These are phyloP conservation scores for Tricholomella constricta DNA, from an alignment of 768 basidiomycete genomes.

Conservation along the genomic window DNA sequence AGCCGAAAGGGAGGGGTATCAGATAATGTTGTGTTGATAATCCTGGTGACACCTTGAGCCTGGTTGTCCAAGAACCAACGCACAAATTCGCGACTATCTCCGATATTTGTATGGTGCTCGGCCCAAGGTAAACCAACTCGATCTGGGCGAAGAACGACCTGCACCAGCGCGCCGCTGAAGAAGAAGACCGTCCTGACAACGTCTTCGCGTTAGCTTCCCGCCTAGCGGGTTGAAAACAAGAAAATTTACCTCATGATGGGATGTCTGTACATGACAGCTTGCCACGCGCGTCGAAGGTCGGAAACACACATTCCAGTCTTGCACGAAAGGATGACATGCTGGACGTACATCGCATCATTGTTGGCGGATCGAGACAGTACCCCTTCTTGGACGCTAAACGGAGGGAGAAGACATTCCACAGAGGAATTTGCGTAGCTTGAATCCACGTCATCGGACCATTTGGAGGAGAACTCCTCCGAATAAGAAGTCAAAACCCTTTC, in stretches of 20 bases:
- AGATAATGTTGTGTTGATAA: slow-evolving; percentile 31
- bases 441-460: slow-evolving; percentile 16
- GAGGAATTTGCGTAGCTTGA: slow-evolving; percentile 13
- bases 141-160: slow-evolving; percentile 27
- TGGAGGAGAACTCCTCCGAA: slow-evolving; percentile 14
- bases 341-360: slow-evolving; percentile 42
- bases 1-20: slow-evolving; percentile 26
- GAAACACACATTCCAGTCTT: slow-evolving; percentile 20
- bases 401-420: slow-evolving; percentile 36
- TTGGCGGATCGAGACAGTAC: slow-evolving; percentile 43
- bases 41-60: slow-evolving; percentile 20
- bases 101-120: slow-evolving; percentile 10
- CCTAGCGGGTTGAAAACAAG: not conserved
- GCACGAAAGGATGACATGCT: slow-evolving; percentile 41
- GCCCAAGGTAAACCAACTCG: slow-evolving; percentile 18
- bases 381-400: slow-evolving; percentile 50
- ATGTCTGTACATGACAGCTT: slow-evolving; percentile 24
- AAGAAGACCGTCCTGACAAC: slow-evolving; percentile 33
- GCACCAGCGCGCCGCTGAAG: slow-evolving; percentile 28
- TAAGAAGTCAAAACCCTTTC: not conserved
- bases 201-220: not conserved
- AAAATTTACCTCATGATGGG: slow-evolving; percentile 28
- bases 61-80: slow-evolving; percentile 21
- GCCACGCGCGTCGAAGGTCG: slow-evolving; percentile 36
- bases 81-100: slow-evolving; percentile 11